Evolutionary conservation across 2,329 filamentous ascomycete genomes (phyloP).

Genomic region (Colletotrichum lentis): DNA sequence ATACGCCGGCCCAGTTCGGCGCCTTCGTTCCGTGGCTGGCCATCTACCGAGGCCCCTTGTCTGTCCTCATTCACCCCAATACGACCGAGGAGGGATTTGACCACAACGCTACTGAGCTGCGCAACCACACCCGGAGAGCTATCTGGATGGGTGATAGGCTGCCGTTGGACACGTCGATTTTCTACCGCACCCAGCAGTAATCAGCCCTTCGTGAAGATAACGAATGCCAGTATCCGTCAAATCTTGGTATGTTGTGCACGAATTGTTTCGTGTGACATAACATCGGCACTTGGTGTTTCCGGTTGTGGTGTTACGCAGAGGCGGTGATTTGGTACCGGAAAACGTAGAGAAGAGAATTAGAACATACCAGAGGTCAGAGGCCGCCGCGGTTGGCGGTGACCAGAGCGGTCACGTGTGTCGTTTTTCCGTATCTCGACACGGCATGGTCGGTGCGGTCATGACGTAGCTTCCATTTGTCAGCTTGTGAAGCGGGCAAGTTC

Average conservation of each 20-base stretch:
- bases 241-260: neutral
- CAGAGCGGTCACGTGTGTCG: neutral
- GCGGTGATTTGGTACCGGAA: neutral
- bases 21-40: constrained; percentile 88
- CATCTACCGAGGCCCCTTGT: constrained; percentile 81
- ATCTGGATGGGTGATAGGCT: constrained; percentile 78
- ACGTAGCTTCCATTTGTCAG: constrained; percentile 20
- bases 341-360: neutral
- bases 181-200: constrained; percentile 4
- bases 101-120: constrained; percentile 47
- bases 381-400: too few relatives aligned
- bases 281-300: neutral
- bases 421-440: neutral
- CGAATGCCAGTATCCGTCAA: neutral
- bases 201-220: neutral
- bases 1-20: constrained; percentile 86
- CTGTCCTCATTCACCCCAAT: constrained; percentile 84
- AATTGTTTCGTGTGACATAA: neutral
- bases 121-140: constrained; percentile 72
- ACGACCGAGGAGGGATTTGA: constrained; percentile 59
- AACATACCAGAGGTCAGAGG: neutral
- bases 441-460: constrained; percentile 13
- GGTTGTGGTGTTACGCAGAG: neutral
- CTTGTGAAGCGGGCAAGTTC: neutral
- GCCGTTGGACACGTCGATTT: constrained; percentile 59